Evolutionary conservation across 257 asterid genomes (phyloP).

Genomic region (Capsicum pubescens): DNA sequence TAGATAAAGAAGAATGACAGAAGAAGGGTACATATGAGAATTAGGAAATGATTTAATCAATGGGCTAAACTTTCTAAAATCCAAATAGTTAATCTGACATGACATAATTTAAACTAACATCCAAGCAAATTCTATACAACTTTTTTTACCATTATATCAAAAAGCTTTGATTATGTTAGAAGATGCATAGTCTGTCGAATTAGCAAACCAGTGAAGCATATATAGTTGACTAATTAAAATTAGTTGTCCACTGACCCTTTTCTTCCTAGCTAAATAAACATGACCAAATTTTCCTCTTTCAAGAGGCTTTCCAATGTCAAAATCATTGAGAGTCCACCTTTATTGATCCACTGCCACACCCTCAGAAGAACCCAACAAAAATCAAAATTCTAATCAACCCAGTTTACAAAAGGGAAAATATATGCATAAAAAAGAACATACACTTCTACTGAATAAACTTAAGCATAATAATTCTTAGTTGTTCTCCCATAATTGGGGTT

Average conservation of each 20-base stretch:
- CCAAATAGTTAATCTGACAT: background rate
- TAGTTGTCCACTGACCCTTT: conserved; percentile 56
- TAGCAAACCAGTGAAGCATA: background rate
- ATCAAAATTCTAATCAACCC: background rate
- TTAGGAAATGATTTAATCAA: conserved; percentile 7
- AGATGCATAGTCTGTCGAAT: background rate
- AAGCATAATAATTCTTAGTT: background rate
- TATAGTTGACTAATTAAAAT: background rate
- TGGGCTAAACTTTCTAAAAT: background rate
- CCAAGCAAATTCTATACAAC: background rate
- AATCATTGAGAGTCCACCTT: conserved; percentile 80
- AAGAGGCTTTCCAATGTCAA: conserved; percentile 89
- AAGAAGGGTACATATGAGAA: background rate
- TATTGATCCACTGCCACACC: conserved; percentile 57
- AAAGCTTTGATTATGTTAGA: background rate
- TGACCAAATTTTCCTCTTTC: conserved; percentile 95
- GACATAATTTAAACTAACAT: background rate
- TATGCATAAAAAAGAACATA: background rate
- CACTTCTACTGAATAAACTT: background rate
- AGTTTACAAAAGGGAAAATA: background rate
- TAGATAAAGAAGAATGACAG: background rate
- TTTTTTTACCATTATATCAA: background rate
- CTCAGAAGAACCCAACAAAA: conserved; percentile 55
- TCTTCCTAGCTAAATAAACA: conserved; percentile 85
- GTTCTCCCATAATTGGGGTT: no score